Conservation (phyloP, 2,329 filamentous ascomycete genomes). For the Blastomyces silverae region DNA sequence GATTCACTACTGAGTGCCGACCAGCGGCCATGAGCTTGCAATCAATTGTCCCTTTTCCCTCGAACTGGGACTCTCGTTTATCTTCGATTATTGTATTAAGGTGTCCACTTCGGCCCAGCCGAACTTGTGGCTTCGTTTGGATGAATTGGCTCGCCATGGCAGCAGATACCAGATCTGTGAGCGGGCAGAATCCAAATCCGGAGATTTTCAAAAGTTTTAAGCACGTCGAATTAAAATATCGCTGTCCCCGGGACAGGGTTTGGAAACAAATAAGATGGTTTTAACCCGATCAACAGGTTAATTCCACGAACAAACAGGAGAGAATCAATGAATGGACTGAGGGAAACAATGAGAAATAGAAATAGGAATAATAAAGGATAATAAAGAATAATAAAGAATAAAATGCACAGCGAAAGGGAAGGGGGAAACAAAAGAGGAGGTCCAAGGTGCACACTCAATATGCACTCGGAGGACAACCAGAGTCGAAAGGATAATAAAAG, state of each 20-base stretch:
- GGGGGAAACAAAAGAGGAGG: constrained; percentile 19
- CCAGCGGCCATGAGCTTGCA: constrained; percentile 2
- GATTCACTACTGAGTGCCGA: neutral
- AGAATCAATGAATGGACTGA: constrained; percentile 8
- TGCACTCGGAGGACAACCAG: constrained; percentile 23
- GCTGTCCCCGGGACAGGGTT: no score
- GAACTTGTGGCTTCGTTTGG: constrained; percentile 37
- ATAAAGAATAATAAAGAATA: constrained; percentile 16
- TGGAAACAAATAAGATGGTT: neutral
- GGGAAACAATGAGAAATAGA: constrained; percentile 15
- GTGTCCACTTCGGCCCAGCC: constrained; percentile 52
- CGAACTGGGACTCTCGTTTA: constrained; percentile 32
- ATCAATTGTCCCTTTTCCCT: constrained; percentile 25
- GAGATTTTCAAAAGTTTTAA: neutral
- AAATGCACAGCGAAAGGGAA: constrained; percentile 27
- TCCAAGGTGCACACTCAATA: constrained; percentile 25
- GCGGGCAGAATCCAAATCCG: constrained; percentile 1
- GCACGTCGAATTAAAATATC: neutral
- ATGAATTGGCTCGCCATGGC: constrained; percentile 6
- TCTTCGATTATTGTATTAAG: constrained; percentile 63
- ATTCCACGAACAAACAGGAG: constrained; percentile 24
- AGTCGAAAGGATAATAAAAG: constrained; percentile 24
- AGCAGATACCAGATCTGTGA: constrained; percentile 1
- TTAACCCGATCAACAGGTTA: constrained; percentile 17
- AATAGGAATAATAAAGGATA: neutral